Base-by-base conservation (phyloP, 257 asterid species). In the Capsicum baccatum region DNA sequence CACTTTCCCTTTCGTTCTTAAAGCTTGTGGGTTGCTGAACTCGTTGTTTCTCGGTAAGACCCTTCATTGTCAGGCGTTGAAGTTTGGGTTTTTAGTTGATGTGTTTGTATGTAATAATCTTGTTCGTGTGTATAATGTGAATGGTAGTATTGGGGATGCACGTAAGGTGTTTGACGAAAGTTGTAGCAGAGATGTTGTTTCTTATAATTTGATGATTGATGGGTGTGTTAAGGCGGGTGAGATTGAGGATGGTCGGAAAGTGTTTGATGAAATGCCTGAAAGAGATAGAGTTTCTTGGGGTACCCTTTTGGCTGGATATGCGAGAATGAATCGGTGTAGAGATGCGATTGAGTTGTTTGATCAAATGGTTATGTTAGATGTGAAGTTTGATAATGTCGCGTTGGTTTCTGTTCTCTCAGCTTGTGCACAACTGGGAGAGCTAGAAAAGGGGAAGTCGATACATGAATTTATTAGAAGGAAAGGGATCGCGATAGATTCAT, bases 251-350 rank as follows among this genome's bases (percentile, higher is more conserved):
- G 99, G 95, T 0, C 35, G 94, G 86, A 79, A 89, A 79, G 3
- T 96, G 91, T 94, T 96, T 84, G 93, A 91, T 12, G 88, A 88
- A 87, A 94, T 96, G 97, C 90, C 94, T 60, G 83, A 79, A 6
- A 85, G 92, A 86, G 97, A 96, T 84, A 80, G 84, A 12, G 91
- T 96, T 82, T 91, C 99, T 80, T 92, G 93, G 93, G 97, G 94
- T 5, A 92, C 97, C 19, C 90, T 96, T 50, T 21, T 94, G 89
- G 95, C 97, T 0, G 99, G 99, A 57, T 96, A 89, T 55, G 95
- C 97, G 4, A 93, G 92, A 70, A 83, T 26, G 86, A 84, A 85
- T 66, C 89, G 66, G 6, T 90, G 93, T 60, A 83, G 9, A 48
- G 93, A 96, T 83, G 97, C 93, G 8, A 84, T 94, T 56, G 91